Base-by-base conservation (phyloP, 768 basidiomycete genomes). In the Rossbeevera mucosa region DNA sequence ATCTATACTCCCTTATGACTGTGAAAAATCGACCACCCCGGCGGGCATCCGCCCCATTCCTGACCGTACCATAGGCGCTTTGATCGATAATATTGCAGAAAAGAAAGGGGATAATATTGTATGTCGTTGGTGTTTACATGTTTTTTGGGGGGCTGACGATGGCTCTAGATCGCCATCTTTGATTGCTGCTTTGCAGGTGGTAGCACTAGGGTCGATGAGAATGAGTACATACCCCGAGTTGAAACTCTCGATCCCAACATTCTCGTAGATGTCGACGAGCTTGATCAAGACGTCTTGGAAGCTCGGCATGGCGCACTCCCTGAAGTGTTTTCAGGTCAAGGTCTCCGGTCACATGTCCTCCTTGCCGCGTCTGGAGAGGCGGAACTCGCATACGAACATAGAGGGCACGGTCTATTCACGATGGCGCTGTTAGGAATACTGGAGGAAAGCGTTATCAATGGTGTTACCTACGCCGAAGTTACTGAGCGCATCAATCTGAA, bases 171-270 rank as follows among this genome's bases (percentile, higher is more conserved):
- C 9, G 59, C 77, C 16, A 73, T 79, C 38, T 63, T 79, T 5
- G 77, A 78, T 47, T 77, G 77, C 42, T 79, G 77, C 54, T 64
- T 69, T 57, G 73, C 77, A 4, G 73, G 63, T 0, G 72, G 74
- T 0, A 61, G 71, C 7, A 70, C 64, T 8, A 67, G 75, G 11
- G 21, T 11, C 12, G 26, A 30, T 29, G 30, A 38, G 16, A 5
- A 21, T 11, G 8, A 20, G 40, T 55, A 49, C 21, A 18, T 29
- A 6, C 40, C 53, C 44, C 62, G 63, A 1, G n/a, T 25, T 1
- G 47, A 55, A 6, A 2, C 30, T 7, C 31, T 64, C 11, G 16
- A 51, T 7, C 8, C 29, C 16, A 3, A 13, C 13, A 28, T 64
- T 28, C 51, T 43, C 1, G 33, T 22, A 4, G 42, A 43, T 7